These are phyloP conservation scores for Allium sativum DNA, from an alignment of 106 monocot species.

Conservation along the genomic window DNA sequence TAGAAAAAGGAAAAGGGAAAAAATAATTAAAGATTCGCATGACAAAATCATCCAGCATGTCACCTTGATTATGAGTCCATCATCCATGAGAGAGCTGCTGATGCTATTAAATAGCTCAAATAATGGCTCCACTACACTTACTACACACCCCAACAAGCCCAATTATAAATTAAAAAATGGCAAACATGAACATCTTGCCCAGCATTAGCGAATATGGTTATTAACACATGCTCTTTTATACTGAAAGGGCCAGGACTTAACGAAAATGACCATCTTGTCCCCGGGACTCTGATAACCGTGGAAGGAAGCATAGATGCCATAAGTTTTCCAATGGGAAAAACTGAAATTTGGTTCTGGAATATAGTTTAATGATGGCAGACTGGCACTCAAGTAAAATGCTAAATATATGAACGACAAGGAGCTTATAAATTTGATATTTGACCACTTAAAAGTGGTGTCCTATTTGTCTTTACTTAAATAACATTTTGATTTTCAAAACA, in stretches of 20 bases:
- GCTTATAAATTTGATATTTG: too few species aligned
- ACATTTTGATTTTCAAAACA: too few species aligned
- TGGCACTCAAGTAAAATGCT: too few species aligned
- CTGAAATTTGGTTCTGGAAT: conserved; percentile 18
- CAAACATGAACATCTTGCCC: neutral
- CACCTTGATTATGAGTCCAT: conserved; percentile 85
- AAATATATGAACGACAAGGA: too few species aligned
- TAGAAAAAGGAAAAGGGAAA: neutral
- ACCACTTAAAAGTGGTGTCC: too few species aligned
- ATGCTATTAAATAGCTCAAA: conserved; percentile 88
- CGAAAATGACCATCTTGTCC: conserved; percentile 7
- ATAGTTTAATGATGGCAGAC: too few species aligned
- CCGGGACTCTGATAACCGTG: neutral
- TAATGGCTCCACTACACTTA: conserved; percentile 74
- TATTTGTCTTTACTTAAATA: too few species aligned
- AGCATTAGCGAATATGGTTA: conserved; percentile 6
- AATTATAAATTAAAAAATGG: too few species aligned
- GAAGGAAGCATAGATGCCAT: conserved; percentile 17
- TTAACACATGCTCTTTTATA: conserved; percentile 24
- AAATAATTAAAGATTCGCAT: too few species aligned
- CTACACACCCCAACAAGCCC: conserved; percentile 24
- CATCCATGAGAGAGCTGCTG: conserved; percentile 76
- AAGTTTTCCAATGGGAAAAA: conserved; percentile 13
- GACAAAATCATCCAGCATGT: neutral
- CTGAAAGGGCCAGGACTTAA: conserved; percentile 24